phyloP scores from a whole-genome alignment of 805 yeast species.

The Lachancea quebecensis region DNA sequence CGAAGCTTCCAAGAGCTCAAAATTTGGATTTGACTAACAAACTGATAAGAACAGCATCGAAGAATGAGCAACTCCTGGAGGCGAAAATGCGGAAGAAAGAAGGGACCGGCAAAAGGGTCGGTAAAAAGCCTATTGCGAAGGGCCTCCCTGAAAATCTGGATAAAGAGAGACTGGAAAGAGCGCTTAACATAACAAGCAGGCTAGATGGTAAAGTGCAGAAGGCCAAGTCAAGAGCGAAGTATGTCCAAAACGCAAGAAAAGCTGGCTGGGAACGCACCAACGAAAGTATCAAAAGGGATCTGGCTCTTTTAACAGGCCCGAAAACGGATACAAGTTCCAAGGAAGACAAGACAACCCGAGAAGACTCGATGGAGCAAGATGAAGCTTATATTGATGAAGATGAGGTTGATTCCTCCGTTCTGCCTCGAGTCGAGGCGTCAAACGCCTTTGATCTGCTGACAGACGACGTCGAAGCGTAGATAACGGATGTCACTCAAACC shows the following conservation, averaged over 20 bases:
- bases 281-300: constrained; percentile 36
- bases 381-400: constrained; percentile 7
- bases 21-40: constrained; percentile 55
- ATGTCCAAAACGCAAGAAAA: constrained; percentile 55
- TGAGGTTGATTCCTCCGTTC: not conserved
- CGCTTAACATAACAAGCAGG: constrained; percentile 46
- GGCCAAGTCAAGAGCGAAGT: constrained; percentile 57
- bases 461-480: constrained; percentile 29
- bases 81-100: constrained; percentile 44
- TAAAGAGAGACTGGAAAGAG: constrained; percentile 40
- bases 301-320: constrained; percentile 8
- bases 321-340: not conserved
- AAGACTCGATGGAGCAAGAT: constrained; percentile 20
- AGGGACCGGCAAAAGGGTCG: constrained; percentile 23
- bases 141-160: constrained; percentile 29
- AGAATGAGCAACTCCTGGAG: constrained; percentile 55
- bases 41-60: constrained; percentile 59
- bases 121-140: constrained; percentile 24
- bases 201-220: constrained; percentile 56
- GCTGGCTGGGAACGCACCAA: constrained; percentile 70
- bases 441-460: constrained; percentile 29
- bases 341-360: constrained; percentile 13
- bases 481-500: not conserved
- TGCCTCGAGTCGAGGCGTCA: not conserved
- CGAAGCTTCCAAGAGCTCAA: constrained; percentile 50